These are phyloP conservation scores for Diversispora eburnea DNA, from an alignment of 192 early-diverging fungal genomes.

Conservation along the genomic window DNA sequence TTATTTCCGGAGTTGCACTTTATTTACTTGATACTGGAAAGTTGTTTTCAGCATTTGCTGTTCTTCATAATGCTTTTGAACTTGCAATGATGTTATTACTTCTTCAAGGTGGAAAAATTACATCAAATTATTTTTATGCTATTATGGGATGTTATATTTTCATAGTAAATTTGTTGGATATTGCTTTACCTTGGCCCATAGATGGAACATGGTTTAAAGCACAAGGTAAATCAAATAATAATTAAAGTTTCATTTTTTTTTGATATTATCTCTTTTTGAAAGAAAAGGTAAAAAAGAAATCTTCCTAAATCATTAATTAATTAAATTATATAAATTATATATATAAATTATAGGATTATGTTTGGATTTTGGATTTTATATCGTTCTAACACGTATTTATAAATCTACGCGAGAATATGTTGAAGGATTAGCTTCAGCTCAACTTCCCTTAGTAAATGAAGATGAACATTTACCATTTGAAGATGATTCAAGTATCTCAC, in stretches of 20 bases:
- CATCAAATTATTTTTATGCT: not conserved
- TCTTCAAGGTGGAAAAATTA: conserved; percentile 14
- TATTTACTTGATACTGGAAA: conserved; percentile 28
- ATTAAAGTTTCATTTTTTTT: not conserved
- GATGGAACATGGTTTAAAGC: conserved; percentile 40
- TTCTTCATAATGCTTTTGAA: conserved; percentile 34
- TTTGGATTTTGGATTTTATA: conserved; percentile 22
- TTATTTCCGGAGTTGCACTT: conserved; percentile 10
- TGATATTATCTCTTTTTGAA: not conserved
- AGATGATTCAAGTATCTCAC: not conserved
- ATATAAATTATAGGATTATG: conserved; percentile 17
- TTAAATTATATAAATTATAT: not conserved
- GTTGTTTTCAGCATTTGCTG: conserved; percentile 28
- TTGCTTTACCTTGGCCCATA: conserved; percentile 34
- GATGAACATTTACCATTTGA: conserved; percentile 12
- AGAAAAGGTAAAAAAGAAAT: not conserved
- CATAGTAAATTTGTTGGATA: conserved; percentile 9
- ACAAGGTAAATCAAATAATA: conserved; percentile 26
- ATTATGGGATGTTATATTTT: conserved; percentile 19
- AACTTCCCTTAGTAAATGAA: not conserved
- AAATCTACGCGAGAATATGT: conserved; percentile 13
- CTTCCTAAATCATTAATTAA: not conserved
- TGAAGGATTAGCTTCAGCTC: conserved; percentile 8
- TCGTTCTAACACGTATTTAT: conserved; percentile 33
- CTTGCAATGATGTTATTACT: conserved; percentile 24